Evolutionary conservation across 179 eudicot species (phyloP), one percentile per base, ranked within the genome.

Genomic region (Corrigiola litoralis): DNA sequence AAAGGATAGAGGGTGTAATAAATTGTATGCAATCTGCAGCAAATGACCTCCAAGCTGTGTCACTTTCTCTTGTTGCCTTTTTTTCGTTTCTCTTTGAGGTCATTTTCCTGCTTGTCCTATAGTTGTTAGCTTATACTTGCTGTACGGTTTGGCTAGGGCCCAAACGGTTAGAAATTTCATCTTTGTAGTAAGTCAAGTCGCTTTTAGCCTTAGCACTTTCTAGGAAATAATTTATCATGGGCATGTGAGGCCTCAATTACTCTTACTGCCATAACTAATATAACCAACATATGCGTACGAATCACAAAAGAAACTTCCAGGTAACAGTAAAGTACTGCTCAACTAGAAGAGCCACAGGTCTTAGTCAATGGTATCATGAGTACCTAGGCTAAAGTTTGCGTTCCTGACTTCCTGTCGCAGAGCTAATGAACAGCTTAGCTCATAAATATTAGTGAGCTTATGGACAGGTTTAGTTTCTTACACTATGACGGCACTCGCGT

Each of bases 101-200:
- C 72, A 67, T 73, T 60, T 51, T 73, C 72, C 4, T 33, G 50
- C 25, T 50, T 59, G 77, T 61, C 77, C 68, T 67, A 72, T 61
- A 60, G 71, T 66, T 66, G 76, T 66, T 60, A 72, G 47, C 57
- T 18, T 42, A 66, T 72, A 52, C 64, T 51, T 57, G 61, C 27
- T 31, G 72, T 67, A 73, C 67, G 77, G 46, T 37, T 60, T 4
- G 67, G 23, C 3, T 32, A 54, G 69, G 77, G 67, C 72, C 67
- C 49, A 54, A 67, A 54, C 63, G 55, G 72, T 72, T 66, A 66
- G 71, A 72, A 66, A 60, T 59, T 63, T 59, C 67, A 53, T 72
- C 18, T 18, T 34, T 53, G 29, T 53, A 44, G 47, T 44, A 72
- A 5, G 71, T 58, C 66, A 65, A 7, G 70, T 72, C 70, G 63